phyloP scores from a whole-genome alignment of 2,329 filamentous ascomycete genomes.

The Purpureocillium takamizusanense region DNA sequence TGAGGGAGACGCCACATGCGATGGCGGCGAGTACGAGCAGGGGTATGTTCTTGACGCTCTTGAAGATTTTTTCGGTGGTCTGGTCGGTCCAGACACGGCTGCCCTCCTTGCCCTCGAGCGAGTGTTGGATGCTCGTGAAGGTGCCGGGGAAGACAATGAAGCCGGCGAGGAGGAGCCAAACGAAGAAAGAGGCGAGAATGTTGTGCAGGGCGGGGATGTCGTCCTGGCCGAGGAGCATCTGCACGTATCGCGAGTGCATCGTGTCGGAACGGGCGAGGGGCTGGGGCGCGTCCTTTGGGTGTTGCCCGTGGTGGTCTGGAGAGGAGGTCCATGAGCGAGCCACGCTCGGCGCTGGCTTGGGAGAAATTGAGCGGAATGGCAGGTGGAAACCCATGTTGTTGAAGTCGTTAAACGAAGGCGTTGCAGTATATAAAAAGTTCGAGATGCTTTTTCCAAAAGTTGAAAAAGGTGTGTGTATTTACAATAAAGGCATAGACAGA shows the following conservation, averaged over 20 bases:
- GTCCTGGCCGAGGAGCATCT: slow-evolving; percentile 39
- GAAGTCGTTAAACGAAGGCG: not conserved
- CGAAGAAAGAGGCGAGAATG: slow-evolving; percentile 27
- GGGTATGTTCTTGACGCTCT: slow-evolving; percentile 22
- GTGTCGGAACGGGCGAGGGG: slow-evolving; percentile 12
- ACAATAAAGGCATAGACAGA: no score
- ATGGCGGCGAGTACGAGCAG: slow-evolving; percentile 33
- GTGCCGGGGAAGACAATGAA: slow-evolving; percentile 44
- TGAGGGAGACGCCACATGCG: slow-evolving; percentile 25
- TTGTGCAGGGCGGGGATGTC: slow-evolving; percentile 36
- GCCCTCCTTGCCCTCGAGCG: slow-evolving; percentile 12
- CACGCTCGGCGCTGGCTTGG: not conserved
- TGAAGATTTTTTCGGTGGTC: slow-evolving; percentile 12
- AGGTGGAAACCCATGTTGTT: not conserved
- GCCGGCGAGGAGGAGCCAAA: slow-evolving; percentile 41
- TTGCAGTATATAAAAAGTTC: not conserved
- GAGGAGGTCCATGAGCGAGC: slow-evolving; percentile 3
- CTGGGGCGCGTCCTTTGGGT: slow-evolving; percentile 2
- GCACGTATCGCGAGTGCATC: slow-evolving; percentile 27
- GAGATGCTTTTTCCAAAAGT: not conserved
- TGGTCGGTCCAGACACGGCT: slow-evolving; percentile 7
- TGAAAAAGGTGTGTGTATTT: not conserved
- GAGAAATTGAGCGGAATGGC: not conserved
- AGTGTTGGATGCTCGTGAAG: slow-evolving; percentile 31
- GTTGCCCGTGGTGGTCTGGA: slow-evolving; percentile 5